Percentiles rank a stretch among this genome's conserved stretches.
phyloP scores from a whole-genome alignment of 352 stramenopile species.

The Globisporangium barbulae region DNA sequence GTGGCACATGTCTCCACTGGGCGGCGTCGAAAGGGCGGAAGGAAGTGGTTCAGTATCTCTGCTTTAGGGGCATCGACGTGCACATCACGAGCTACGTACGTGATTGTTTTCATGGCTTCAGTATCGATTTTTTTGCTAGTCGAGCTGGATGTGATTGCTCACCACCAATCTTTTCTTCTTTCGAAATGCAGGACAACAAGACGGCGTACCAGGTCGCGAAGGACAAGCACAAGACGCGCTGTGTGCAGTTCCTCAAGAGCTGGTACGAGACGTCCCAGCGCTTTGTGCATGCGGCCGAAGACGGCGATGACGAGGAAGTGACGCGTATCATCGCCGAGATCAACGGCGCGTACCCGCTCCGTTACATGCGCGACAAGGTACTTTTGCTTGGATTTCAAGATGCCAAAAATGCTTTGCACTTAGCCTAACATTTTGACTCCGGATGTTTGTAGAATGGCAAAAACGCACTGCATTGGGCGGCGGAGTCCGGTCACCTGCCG shows the following conservation, averaged over 20 bases:
- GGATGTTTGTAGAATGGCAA: slow-evolving; percentile 63
- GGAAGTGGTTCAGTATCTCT: slow-evolving; percentile 87
- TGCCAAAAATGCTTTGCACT: background rate
- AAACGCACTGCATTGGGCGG: slow-evolving; percentile 86
- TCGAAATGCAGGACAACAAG: slow-evolving; percentile 70
- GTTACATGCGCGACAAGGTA: slow-evolving; percentile 85
- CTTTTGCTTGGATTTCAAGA: background rate
- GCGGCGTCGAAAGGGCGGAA: slow-evolving; percentile 79
- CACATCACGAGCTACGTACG: slow-evolving; percentile 88
- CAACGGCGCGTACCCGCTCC: slow-evolving; percentile 71
- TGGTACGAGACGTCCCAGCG: slow-evolving; percentile 89
- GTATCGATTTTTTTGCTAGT: background rate
- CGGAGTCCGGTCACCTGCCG: slow-evolving; percentile 70
- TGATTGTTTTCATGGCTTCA: background rate
- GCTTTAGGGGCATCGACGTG: slow-evolving; percentile 87
- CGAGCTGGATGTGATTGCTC: background rate
- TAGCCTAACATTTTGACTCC: background rate
- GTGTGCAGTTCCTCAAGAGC: slow-evolving; percentile 82
- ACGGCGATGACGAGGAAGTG: slow-evolving; percentile 79
- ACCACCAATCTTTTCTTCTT: background rate
- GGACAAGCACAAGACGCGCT: slow-evolving; percentile 88
- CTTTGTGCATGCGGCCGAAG: slow-evolving; percentile 82
- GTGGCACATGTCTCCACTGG: slow-evolving; percentile 83
- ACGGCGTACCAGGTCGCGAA: slow-evolving; percentile 87
- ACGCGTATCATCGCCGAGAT: slow-evolving; percentile 77